Evolutionary conservation across 805 yeast species (phyloP), one percentile per base, ranked within the genome.

Genomic region (Blastobotrys mokoenaii): DNA sequence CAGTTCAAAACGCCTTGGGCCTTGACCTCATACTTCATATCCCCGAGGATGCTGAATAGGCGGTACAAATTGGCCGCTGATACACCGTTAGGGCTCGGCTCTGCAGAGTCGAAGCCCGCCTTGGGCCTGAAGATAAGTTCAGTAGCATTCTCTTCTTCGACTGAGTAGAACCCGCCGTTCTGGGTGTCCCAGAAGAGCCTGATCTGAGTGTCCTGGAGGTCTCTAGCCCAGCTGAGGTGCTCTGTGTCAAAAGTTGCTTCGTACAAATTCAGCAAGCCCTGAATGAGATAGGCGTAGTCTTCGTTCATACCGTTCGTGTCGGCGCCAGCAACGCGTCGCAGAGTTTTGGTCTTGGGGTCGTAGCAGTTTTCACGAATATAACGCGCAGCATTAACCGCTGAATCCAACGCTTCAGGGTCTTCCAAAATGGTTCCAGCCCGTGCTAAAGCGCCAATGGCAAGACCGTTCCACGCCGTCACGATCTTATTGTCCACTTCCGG

Each of bases 61-160:
- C 64, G 46, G 40, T 38, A 45, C 20, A 67, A 52, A 44, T 67
- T 67, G 22, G 36, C 25, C 2, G 59, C 56, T 0, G 70, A 55
- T 0, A 66, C 52, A 11, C 66, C 65, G 42, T 67, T 63, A 16
- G 67, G 52, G 25, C 65, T 57, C 1, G 71, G 71, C 48, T 63
- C 68, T 1, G 65, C 64, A 16, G 60, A 45, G 43, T 67, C 71
- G 34, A 60, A 60, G 12, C 60, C 63, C 41, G 50, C 46, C 51
- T 66, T 65, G 38, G 68, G 64, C n/a, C 68, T 52, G 50, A 61
- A 51, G 15, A 61, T 52, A 17, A 63, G 54, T 38, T 57, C 51
- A 10, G 53, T 46, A 41, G 51, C 48, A 12, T 51, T 52, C 16
- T 47, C 56, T 10, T 54, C 42, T n/a, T 44, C 44, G 15, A 35